Conservation (phyloP, 371 early-diverging fungal genomes). For the Saksenaea oblongispora region DNA sequence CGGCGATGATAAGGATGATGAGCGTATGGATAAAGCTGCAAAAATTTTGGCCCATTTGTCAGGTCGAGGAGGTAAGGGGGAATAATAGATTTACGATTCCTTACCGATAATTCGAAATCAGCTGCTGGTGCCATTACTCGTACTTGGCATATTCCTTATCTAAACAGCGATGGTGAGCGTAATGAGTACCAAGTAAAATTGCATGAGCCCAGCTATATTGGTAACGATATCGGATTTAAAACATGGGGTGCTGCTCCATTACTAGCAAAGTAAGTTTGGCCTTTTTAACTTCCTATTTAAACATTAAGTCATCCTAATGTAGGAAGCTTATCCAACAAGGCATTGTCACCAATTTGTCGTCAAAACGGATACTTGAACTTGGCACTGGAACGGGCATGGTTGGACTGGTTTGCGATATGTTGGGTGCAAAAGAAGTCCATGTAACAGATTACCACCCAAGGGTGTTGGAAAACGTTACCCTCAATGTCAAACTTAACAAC, state of each 20-base stretch:
- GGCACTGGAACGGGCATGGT: conserved; percentile 50
- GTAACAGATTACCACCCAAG: conserved; percentile 52
- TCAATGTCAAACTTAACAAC: conserved; percentile 37
- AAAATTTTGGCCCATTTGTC: conserved; percentile 45
- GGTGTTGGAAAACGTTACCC: conserved; percentile 46
- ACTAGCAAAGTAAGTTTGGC: conserved; percentile 43
- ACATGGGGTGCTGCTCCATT: conserved; percentile 56
- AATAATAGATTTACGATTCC: not conserved
- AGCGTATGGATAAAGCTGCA: conserved; percentile 39
- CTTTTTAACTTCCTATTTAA: not conserved
- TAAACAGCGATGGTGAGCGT: conserved; percentile 30
- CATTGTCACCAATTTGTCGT: conserved; percentile 32
- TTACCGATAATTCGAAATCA: not conserved
- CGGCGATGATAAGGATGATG: conserved; percentile 31
- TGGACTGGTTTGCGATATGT: conserved; percentile 40
- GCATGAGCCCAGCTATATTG: conserved; percentile 50
- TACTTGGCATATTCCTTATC: conserved; percentile 50
- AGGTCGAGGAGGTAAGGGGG: conserved; percentile 45
- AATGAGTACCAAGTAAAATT: conserved; percentile 25
- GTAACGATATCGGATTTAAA: conserved; percentile 50
- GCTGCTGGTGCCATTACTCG: conserved; percentile 52
- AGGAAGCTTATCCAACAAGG: conserved; percentile 45
- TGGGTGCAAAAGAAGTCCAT: conserved; percentile 37
- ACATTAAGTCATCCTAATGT: not conserved
- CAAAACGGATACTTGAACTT: conserved; percentile 29